Percentiles rank a stretch among this genome's conserved stretches.
phyloP scores from a whole-genome alignment of 345 rosid genomes.

The Mallotus nudiflorus region DNA sequence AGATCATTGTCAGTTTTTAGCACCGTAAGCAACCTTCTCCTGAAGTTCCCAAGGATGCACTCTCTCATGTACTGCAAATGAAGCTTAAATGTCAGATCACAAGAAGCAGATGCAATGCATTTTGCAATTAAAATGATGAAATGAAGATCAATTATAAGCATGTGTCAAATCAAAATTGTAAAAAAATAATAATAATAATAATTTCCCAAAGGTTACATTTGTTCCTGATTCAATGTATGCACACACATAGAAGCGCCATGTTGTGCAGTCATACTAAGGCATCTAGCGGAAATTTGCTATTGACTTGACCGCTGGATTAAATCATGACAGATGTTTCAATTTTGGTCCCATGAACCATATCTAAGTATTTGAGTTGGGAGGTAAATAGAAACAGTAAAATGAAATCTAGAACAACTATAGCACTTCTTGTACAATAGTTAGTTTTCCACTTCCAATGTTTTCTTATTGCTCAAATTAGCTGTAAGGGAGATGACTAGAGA shows the following conservation, averaged over 20 bases:
- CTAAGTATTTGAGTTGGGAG: too few species aligned
- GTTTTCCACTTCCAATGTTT: too few species aligned
- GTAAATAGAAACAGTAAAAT: too few species aligned
- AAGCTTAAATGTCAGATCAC: slow-evolving; percentile 18
- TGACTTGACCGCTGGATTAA: neutral
- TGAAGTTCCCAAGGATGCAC: slow-evolving; percentile 93
- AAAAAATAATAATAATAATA: too few species aligned
- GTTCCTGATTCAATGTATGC: too few species aligned
- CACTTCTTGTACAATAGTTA: too few species aligned
- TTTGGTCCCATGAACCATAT: too few species aligned
- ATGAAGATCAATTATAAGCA: too few species aligned
- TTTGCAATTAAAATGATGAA: neutral
- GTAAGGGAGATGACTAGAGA: too few species aligned
- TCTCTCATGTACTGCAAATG: slow-evolving; percentile 95
- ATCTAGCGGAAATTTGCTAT: neutral
- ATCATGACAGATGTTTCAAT: neutral
- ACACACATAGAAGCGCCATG: neutral
- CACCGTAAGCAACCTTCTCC: slow-evolving; percentile 77
- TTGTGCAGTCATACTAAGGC: neutral
- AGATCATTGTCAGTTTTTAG: slow-evolving; percentile 94
- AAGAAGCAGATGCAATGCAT: neutral
- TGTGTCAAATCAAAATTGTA: neutral
- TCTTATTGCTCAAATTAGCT: too few species aligned
- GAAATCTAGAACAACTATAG: too few species aligned
- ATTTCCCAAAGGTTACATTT: too few species aligned